Percentiles rank a stretch among this genome's conserved stretches.
Evolutionary conservation across 164 flowering plant genomes (phyloP).

Genomic region (Akebia trifoliata): DNA sequence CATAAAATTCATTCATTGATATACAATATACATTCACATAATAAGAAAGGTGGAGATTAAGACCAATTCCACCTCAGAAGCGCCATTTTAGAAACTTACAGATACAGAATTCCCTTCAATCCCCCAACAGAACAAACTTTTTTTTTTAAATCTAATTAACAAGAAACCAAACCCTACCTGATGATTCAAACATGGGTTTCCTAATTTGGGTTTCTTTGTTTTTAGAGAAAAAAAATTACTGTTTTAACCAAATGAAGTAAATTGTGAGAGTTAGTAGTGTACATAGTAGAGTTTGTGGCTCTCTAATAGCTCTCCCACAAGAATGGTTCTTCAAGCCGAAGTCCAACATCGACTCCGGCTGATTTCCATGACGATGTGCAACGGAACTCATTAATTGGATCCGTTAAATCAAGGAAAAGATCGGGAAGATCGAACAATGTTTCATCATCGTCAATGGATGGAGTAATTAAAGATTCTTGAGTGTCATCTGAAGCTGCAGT

Average conservation of each 20-base stretch:
- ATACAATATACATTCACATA: no score
- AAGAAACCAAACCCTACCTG: no score
- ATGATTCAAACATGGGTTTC: no score
- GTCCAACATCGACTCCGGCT: conserved; percentile 15
- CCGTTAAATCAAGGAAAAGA: conserved; percentile 18
- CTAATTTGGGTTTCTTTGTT: no score
- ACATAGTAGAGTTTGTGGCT: not conserved
- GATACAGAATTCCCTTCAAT: no score
- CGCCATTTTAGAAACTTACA: no score
- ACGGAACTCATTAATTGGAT: conserved; percentile 4
- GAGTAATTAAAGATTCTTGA: conserved; percentile 5
- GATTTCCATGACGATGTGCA: conserved; percentile 7
- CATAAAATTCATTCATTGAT: no score
- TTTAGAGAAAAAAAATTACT: no score
- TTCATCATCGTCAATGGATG: conserved; percentile 1
- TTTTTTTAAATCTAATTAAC: no score
- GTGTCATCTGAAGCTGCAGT: conserved; percentile 13
- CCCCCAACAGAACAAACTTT: no score
- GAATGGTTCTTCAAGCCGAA: conserved; percentile 25
- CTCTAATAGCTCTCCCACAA: conserved; percentile 23
- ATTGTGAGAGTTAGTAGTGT: conserved; percentile 1
- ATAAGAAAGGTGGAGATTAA: no score
- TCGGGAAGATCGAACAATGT: conserved; percentile 29
- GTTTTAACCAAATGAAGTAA: not conserved
- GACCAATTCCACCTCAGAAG: no score